phyloP scores from a whole-genome alignment of 1,284 basidiomycete genomes.

The Boletellus sp. region DNA sequence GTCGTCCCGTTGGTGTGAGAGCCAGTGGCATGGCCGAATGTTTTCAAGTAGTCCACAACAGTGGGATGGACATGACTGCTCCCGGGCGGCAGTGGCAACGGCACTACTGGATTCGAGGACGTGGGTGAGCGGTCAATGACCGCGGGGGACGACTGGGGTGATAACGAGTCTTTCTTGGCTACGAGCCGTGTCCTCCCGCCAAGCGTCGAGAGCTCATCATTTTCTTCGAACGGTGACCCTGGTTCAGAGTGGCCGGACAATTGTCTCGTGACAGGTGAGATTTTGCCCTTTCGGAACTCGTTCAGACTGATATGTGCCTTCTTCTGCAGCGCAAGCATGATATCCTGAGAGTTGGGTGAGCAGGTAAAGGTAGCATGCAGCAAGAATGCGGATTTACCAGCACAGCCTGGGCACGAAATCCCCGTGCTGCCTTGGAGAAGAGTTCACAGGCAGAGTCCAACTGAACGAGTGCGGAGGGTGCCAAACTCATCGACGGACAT shows the following conservation, averaged over 20 bases:
- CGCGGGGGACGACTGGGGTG: constrained; percentile 48
- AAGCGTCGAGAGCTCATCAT: constrained; percentile 68
- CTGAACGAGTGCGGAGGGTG: constrained; percentile 72
- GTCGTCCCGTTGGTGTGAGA: constrained; percentile 25
- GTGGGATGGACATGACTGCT: constrained; percentile 49
- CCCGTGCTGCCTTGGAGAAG: constrained; percentile 65
- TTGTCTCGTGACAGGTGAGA: constrained; percentile 45
- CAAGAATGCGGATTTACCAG: constrained; percentile 44
- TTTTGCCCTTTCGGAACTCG: constrained; percentile 58
- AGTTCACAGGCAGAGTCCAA: constrained; percentile 75
- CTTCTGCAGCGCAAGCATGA: constrained; percentile 45
- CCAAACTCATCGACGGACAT: constrained; percentile 77
- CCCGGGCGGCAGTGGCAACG: constrained; percentile 47
- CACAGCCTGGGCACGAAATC: constrained; percentile 67
- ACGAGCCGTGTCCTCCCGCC: constrained; percentile 72
- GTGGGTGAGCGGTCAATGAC: constrained; percentile 63
- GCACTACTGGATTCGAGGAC: constrained; percentile 63
- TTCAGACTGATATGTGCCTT: constrained; percentile 65
- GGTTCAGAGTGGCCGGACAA: constrained; percentile 42
- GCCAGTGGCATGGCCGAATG: constrained; percentile 47
- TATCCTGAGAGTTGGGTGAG: constrained; percentile 31
- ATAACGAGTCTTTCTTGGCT: constrained; percentile 53
- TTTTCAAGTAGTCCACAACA: constrained; percentile 63
- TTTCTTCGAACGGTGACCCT: constrained; percentile 49
- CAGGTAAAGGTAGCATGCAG: background rate